Base-by-base conservation (phyloP, 2,329 filamentous ascomycete genomes). In the Sclerotinia subarctica region DNA sequence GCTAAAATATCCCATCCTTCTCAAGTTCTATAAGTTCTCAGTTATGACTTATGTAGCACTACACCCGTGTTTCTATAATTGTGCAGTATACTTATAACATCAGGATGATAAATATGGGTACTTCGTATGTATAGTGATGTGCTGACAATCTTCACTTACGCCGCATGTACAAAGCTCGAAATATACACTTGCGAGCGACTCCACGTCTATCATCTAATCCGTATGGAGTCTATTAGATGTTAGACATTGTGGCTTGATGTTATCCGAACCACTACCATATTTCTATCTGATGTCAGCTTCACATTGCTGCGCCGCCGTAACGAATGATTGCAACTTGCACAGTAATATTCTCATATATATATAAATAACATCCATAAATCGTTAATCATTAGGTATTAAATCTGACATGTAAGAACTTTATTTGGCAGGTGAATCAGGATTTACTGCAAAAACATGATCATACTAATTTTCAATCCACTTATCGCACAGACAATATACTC, bases 271-370 rank as follows among this genome's bases (percentile, higher is more conserved):
- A 35, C 38, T 47, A 42, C 38, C 38, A n/a, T 19, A 26, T 32
- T 24, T 19, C 3, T 29, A 17, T 46, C 49, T 57, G 63, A 58
- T 35, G 63, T 65, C 63, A 65, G 63, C 63, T 47, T 65, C 26
- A 58, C 21, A 32, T 38, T 47, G 38, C 63, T 58, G 52, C 63
- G 63, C 63, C 63, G 63, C 26, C 44, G 35, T 35, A 35, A 52
- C 17, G 8, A 24, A 17, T n/a, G 13, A 32, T 24, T 44, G n/a
- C 26, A 56, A 32, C 60, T 35, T 29, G 19, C 26, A 35, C 19
- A 32, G 35, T 57, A 13, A 44, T 21, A 26, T 32, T 56, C 19
- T 19, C 13, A 13, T 57, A 58, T 19, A 32, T 24, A 58, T 35
- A 65, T 47, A 58, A 65, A 58, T 26, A 65, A 57, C 19, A 35